Base-by-base conservation (phyloP, 1,139 yeast genomes). In the Suhomyces bolitotheri region DNA sequence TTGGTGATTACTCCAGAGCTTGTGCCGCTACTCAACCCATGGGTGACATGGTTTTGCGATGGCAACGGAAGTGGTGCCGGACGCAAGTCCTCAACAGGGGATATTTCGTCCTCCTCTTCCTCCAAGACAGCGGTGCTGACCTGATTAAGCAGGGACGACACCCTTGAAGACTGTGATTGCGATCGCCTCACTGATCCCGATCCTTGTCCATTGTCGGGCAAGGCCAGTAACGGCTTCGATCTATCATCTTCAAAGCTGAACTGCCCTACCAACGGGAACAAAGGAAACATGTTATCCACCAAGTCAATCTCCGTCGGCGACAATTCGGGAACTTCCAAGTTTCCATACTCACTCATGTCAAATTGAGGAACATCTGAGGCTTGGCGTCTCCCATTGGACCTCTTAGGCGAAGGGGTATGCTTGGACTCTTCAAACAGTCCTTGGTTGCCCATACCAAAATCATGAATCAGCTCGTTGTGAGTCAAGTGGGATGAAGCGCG, bases 261-360 rank as follows among this genome's bases (percentile, higher is more conserved):
- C 22, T 64, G 62, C 2, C 80, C 80, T 27, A 75, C 72, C 36
- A 76, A 56, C 0, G 80, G 79, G 38, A 72, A 74, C 20, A 76
- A 58, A 2, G 81, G 81, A 45, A 74, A 75, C 60, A 70, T 62
- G 21, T 56, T 53, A 30, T 62, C 56, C 32, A 41, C 46, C 38
- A 44, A 27, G 23, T 46, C 47, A 23, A 46, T 23, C 26, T 47
- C 51, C 11, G 38, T 37, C 2, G 51, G 51, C 7, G 49, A 46
- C 16, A 42, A 29, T 22, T 40, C 40, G 8, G 45, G 34, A 7
- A 30, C 37, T 3, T 43, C 48, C 21, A 35, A 22, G 4, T 38
- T 27, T 12, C 31, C 27, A 14, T 32, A 34, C 14, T 34, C 40
- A 20, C 33, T 38, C 26, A 32, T 29, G 20, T 38, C 38, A 16